phyloP scores from a whole-genome alignment of 495 filamentous ascomycete genomes.

The Alectoria sarmentosa region DNA sequence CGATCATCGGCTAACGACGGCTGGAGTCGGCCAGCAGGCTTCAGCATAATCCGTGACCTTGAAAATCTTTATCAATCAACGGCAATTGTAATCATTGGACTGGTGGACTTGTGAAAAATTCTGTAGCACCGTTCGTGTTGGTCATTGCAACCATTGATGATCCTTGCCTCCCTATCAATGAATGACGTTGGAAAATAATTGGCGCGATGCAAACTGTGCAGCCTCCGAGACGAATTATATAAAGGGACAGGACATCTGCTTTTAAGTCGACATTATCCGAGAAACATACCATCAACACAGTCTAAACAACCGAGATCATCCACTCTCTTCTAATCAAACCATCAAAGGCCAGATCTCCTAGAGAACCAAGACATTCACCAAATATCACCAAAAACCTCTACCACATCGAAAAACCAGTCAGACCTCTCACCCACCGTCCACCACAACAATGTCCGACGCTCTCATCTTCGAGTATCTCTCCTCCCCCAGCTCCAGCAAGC shows the following conservation, averaged over 20 bases:
- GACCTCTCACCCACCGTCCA: neutral
- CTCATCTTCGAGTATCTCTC: conserved; percentile 8
- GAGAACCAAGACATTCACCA: neutral
- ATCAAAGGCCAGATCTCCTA: neutral
- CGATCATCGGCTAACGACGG: too few relatives aligned
- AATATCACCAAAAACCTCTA: neutral
- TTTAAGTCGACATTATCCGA: too few relatives aligned
- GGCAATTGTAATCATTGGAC: too few relatives aligned
- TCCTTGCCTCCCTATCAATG: too few relatives aligned
- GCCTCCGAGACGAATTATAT: neutral
- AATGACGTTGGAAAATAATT: neutral
- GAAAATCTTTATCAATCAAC: too few relatives aligned
- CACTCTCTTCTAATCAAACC: accelerated
- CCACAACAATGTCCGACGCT: conserved; percentile 6
- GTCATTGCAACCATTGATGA: neutral
- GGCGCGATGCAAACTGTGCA: neutral
- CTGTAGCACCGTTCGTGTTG: too few relatives aligned
- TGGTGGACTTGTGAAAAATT: too few relatives aligned
- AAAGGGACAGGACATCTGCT: neutral
- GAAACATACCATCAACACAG: neutral
- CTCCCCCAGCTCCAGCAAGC: neutral
- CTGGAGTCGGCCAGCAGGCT: too few relatives aligned
- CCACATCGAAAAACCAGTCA: neutral
- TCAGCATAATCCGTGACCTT: too few relatives aligned
- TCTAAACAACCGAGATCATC: neutral